phyloP scores from a whole-genome alignment of 1,139 yeast species.

The Arxiozyma bovina region DNA sequence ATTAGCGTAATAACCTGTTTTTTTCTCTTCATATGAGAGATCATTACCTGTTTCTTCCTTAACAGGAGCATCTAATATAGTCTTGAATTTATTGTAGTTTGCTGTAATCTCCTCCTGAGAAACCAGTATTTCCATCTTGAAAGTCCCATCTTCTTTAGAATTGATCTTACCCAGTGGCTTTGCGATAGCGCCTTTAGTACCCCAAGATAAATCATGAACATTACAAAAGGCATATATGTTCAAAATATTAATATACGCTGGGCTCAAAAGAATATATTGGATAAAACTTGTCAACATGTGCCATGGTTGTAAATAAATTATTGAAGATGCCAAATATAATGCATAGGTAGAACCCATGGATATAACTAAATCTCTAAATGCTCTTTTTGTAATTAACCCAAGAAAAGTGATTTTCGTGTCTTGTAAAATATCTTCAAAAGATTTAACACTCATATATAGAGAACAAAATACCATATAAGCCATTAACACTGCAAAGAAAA shows the following conservation, averaged over 20 bases:
- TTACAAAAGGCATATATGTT: slow-evolving; percentile 91
- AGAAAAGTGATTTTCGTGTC: slow-evolving; percentile 27
- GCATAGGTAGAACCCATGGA: slow-evolving; percentile 79
- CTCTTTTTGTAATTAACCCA: slow-evolving; percentile 41
- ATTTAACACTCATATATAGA: slow-evolving; percentile 67
- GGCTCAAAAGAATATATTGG: slow-evolving; percentile 82
- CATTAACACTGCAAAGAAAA: slow-evolving; percentile 88
- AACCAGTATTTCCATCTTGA: slow-evolving; percentile 67
- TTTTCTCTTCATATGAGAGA: slow-evolving; percentile 42
- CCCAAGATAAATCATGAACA: slow-evolving; percentile 97
- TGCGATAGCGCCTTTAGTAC: slow-evolving; percentile 83
- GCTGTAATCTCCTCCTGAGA: slow-evolving; percentile 52
- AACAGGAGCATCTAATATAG: slow-evolving; percentile 43
- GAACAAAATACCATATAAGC: slow-evolving; percentile 88
- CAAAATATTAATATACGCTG: slow-evolving; percentile 79
- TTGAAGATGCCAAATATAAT: slow-evolving; percentile 67
- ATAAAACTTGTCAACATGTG: slow-evolving; percentile 77
- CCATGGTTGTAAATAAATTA: slow-evolving; percentile 88
- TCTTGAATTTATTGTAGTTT: slow-evolving; percentile 53
- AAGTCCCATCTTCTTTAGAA: slow-evolving; percentile 63
- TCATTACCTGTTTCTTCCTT: slow-evolving; percentile 36
- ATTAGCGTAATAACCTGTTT: slow-evolving; percentile 64
- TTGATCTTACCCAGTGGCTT: slow-evolving; percentile 57
- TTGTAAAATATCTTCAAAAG: slow-evolving; percentile 39
- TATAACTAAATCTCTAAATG: slow-evolving; percentile 78